These are phyloP conservation scores for Cercospora sp. DNA, from an alignment of 2,329 filamentous ascomycete species.

Conservation along the genomic window DNA sequence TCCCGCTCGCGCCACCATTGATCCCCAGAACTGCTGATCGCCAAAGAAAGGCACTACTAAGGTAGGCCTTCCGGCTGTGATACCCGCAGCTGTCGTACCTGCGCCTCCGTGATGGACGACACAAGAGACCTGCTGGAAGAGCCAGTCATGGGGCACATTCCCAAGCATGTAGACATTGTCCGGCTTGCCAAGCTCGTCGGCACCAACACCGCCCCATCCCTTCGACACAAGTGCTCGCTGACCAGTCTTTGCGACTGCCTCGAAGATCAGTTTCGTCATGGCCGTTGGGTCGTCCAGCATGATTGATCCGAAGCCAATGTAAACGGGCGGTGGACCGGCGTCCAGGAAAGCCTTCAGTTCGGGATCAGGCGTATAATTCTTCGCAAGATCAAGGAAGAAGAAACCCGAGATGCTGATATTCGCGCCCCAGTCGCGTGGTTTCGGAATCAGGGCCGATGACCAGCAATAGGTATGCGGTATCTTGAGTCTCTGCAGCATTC, in stretches of 20 bases:
- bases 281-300: conserved; percentile 74
- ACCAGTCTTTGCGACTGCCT: conserved; percentile 60
- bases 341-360: conserved; percentile 67
- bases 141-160: conserved; percentile 60
- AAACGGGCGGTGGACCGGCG: conserved; percentile 70
- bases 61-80: conserved; percentile 55
- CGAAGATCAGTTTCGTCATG: conserved; percentile 71
- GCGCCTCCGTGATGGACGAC: conserved; percentile 63
- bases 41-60: conserved; percentile 60
- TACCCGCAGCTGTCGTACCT: conserved; percentile 59
- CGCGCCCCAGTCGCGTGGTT: conserved; percentile 72
- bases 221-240: conserved; percentile 57
- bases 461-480: conserved; percentile 92
- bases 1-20: conserved; percentile 53
- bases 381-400: conserved; percentile 70
- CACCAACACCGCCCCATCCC: conserved; percentile 55
- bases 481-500: conserved; percentile 70
- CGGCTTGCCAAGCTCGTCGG: conserved; percentile 42
- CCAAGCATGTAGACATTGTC: conserved; percentile 54
- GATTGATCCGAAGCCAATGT: conserved; percentile 82
- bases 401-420: conserved; percentile 76
- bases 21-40: conserved; percentile 59
- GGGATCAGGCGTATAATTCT: conserved; percentile 64
- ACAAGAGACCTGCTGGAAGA: conserved; percentile 57
- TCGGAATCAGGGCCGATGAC: conserved; percentile 78